phyloP scores from a whole-genome alignment of 2,329 filamentous ascomycete species.

The Diaporthe sp. region DNA sequence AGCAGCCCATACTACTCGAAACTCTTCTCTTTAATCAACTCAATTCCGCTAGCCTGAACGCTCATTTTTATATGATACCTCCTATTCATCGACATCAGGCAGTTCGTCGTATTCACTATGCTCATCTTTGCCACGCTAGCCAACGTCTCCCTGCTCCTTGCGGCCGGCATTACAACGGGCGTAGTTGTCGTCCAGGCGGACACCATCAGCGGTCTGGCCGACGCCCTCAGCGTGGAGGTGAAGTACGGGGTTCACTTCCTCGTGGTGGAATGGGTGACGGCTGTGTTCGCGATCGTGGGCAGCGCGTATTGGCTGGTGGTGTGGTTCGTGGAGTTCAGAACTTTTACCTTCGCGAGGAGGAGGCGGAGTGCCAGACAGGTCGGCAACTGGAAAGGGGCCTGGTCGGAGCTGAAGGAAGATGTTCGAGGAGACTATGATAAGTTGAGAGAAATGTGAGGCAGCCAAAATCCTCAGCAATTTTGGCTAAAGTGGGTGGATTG shows the following conservation, averaged over 20 bases:
- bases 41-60: too few species aligned
- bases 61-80: too few species aligned
- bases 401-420: slow-evolving; percentile 8
- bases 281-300: background rate
- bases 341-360: background rate
- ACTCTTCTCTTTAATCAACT: too few species aligned
- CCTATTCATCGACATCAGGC: background rate
- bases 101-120: slow-evolving; percentile 4
- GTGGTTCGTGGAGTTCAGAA: slow-evolving; percentile 3
- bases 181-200: background rate
- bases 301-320: slow-evolving; percentile 3
- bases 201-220: background rate
- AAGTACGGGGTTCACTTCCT: background rate
- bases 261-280: background rate
- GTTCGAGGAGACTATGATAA: background rate
- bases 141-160: background rate
- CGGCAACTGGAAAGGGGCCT: background rate
- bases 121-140: background rate
- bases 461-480: too few species aligned
- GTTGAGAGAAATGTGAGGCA: too few species aligned
- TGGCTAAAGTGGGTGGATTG: too few species aligned
- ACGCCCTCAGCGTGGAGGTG: slow-evolving; percentile 1
- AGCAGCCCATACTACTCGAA: too few species aligned
- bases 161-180: slow-evolving; percentile 2
- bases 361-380: background rate